Conservation (phyloP, 768 basidiomycete species). For the Leccinum sublutescens region DNA sequence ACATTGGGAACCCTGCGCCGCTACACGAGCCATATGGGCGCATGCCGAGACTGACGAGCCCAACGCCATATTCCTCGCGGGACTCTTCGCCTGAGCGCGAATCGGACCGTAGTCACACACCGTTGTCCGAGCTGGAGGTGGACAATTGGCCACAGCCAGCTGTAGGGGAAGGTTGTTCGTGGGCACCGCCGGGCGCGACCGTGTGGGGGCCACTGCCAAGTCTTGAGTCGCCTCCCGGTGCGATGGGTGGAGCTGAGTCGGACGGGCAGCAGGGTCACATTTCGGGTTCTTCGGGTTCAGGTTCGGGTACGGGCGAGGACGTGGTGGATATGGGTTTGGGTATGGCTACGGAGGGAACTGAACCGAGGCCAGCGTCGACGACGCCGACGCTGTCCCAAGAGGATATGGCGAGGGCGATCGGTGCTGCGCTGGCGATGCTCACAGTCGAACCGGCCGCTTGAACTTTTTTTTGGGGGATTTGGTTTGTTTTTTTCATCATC, state of each 20-base stretch:
- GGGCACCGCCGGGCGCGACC: slow-evolving; percentile 14
- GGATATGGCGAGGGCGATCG: slow-evolving; percentile 25
- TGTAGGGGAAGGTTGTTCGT: slow-evolving; percentile 32
- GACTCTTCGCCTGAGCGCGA: slow-evolving; percentile 1
- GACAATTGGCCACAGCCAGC: slow-evolving; percentile 32
- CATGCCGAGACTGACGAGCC: slow-evolving; percentile 13
- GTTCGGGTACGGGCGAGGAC: background rate
- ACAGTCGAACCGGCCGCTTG: background rate
- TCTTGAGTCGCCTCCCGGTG: background rate
- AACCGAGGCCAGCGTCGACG: background rate
- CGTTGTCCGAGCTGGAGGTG: slow-evolving; percentile 9
- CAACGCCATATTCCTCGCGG: background rate
- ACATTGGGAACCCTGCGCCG: slow-evolving; percentile 16
- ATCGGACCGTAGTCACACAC: slow-evolving; percentile 15
- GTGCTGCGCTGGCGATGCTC: slow-evolving; percentile 21
- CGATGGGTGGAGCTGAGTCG: background rate
- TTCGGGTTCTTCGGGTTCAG: background rate
- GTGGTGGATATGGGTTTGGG: background rate
- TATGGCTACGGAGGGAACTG: background rate
- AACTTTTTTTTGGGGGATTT: background rate
- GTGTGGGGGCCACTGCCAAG: background rate
- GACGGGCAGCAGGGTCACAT: background rate
- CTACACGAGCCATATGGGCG: slow-evolving; percentile 21
- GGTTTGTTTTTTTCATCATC: background rate
- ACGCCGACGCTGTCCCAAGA: slow-evolving; percentile 18